Conservation (phyloP, 2,329 filamentous ascomycete species). For the Diaporthe capsici region DNA sequence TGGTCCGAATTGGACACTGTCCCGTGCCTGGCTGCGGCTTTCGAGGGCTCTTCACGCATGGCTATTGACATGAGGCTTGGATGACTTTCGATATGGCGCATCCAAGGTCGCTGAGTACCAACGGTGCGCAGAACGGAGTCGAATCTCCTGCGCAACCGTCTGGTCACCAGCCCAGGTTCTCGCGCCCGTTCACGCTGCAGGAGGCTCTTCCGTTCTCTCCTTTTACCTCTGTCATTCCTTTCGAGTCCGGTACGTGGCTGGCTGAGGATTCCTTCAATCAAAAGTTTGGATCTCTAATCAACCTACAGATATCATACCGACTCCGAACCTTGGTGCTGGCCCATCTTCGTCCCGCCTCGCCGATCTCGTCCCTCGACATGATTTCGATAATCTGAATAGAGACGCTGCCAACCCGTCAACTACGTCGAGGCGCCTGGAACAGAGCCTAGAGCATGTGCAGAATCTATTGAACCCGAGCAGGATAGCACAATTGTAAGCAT, state of each 20-base stretch:
- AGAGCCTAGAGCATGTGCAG: conserved; percentile 80
- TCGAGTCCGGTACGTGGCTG: conserved; percentile 77
- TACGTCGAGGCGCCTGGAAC: conserved; percentile 76
- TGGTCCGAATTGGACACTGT: conserved; percentile 23
- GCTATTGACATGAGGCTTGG: conserved; percentile 48
- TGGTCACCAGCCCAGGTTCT: conserved; percentile 45
- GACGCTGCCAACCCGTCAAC: conserved; percentile 73
- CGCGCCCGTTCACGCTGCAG: conserved; percentile 72
- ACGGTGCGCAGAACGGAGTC: conserved; percentile 50
- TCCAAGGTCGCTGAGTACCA: conserved; percentile 47
- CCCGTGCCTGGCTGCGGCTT: conserved; percentile 22
- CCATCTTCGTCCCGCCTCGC: conserved; percentile 66
- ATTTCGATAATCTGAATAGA: conserved; percentile 78
- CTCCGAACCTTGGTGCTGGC: conserved; percentile 71
- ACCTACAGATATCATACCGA: conserved; percentile 74
- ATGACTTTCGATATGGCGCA: conserved; percentile 50
- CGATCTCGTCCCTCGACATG: conserved; percentile 64
- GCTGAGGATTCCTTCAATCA: background rate
- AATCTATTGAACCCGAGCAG: conserved; percentile 80
- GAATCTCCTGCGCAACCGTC: conserved; percentile 39
- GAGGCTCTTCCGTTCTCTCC: conserved; percentile 88
- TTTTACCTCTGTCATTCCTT: conserved; percentile 83
- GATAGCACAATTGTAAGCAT: conserved; percentile 75
- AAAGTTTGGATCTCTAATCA: background rate
- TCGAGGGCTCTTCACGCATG: conserved; percentile 27